Percentiles rank a stretch among this genome's conserved stretches.
Conservation (phyloP, 2,329 filamentous ascomycete genomes). For the Aphanoascus verrucosus region DNA sequence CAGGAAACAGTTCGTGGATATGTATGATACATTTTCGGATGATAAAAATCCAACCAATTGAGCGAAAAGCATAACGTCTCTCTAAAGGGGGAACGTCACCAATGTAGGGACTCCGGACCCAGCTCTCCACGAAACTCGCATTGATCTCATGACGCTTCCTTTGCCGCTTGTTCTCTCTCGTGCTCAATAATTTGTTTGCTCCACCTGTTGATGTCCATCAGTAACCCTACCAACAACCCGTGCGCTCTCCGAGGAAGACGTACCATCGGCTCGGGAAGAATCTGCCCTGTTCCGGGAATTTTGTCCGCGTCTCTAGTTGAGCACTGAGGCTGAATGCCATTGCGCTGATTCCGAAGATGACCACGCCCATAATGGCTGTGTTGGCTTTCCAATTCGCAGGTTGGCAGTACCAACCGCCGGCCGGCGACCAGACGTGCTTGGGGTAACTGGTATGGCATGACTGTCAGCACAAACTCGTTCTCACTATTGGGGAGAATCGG, state of each 20-base stretch:
- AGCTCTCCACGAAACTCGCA: neutral
- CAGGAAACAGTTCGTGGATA: slow-evolving; percentile 33
- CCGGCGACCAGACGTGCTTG: slow-evolving; percentile 98
- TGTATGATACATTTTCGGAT: slow-evolving; percentile 30
- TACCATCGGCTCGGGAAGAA: slow-evolving; percentile 82
- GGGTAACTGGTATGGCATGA: slow-evolving; percentile 60
- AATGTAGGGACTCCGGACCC: neutral
- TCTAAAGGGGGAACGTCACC: slow-evolving; percentile 9
- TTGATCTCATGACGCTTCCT: slow-evolving; percentile 9
- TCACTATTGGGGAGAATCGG: slow-evolving; percentile 12
- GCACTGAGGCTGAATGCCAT: slow-evolving; percentile 63
- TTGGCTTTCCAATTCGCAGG: slow-evolving; percentile 92
- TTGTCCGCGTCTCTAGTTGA: slow-evolving; percentile 59
- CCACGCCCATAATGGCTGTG: slow-evolving; percentile 62
- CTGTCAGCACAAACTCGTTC: slow-evolving; percentile 8
- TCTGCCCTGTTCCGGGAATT: slow-evolving; percentile 63
- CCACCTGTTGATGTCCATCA: slow-evolving; percentile 43
- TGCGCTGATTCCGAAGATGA: slow-evolving; percentile 57
- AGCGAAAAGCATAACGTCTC: slow-evolving; percentile 8
- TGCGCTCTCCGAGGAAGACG: slow-evolving; percentile 26
- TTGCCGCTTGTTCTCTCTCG: slow-evolving; percentile 42
- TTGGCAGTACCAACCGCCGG: slow-evolving; percentile 95
- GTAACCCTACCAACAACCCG: slow-evolving; percentile 16
- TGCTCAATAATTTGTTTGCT: slow-evolving; percentile 61
- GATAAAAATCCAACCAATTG: slow-evolving; percentile 15